Evolutionary conservation across 1,284 basidiomycete genomes (phyloP), one percentile per base, ranked within the genome.

Genomic region (Porodaedalea pini): DNA sequence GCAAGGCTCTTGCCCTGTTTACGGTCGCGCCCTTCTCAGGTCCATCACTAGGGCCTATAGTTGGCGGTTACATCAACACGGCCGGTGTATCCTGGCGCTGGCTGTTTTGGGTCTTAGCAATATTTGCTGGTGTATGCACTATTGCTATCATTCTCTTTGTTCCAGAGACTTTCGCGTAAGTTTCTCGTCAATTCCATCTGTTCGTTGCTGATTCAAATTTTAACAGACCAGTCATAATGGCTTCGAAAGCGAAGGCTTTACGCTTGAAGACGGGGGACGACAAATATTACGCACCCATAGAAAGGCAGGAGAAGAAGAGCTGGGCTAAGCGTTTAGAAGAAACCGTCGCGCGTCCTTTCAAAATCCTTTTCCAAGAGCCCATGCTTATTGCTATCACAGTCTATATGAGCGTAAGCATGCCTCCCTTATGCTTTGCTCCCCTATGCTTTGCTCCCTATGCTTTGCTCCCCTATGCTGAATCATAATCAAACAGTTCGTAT

Each of bases 1-100:
- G 81, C 11, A 75, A 78, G 43, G 81, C 82, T 0, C 71, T 85
- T 61, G 74, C 76, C 15, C 61, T 81, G 57, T 82, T 82, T 66
- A 70, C 77, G 8, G 65, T 81, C 8, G 77, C 79, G 4, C 80
- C 81, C 5, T 80, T 81, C 51, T 76, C 78, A 4, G 75, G 75
- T 23, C 73, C 74, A 6, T 69, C 69, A 0, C 49, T 64, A 50
- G 78, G 76, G 4, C 79, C 79, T 0, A 76, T 80, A 60, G 73
- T 81, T 15, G 70, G 73, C 2, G 80, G 79, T 2, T 77, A 71
- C 65, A 81, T 83, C 63, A 58, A 66, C 2, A 75, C 78, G 11
- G 66, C 71, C 1, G 76, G 75, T 5, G 70, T 74, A 0, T 61
- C 63, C 29, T 80, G 72, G 72, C 66, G 75, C 17, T 79, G 77